Evolutionary conservation across 2,329 filamentous ascomycete genomes (phyloP).

Genomic region (Exophiala alcalophila): DNA sequence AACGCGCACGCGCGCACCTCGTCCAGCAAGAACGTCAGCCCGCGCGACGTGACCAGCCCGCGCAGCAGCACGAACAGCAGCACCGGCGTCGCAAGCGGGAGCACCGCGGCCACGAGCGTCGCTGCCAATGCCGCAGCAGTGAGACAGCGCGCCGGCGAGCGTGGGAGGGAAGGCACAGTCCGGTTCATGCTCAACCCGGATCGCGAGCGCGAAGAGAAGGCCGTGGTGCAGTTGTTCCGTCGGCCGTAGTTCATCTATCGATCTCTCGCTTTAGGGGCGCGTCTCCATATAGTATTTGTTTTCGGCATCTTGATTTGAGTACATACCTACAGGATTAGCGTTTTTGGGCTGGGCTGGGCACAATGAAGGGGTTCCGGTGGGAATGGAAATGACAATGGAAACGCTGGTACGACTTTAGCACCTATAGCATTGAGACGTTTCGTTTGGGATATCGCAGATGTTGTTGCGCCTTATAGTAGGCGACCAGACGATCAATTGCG

Average conservation of each 20-base stretch:
- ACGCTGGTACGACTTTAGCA: too few species aligned
- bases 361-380: too few species aligned
- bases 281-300: too few species aligned
- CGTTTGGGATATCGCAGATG: too few species aligned
- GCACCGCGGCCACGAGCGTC: slow-evolving; percentile 8
- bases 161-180: slow-evolving; percentile 67
- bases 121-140: slow-evolving; percentile 9
- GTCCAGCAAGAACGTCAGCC: slow-evolving; percentile 24
- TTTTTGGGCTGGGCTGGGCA: too few species aligned
- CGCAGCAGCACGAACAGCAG: slow-evolving; percentile 10
- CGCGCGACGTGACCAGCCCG: slow-evolving; percentile 23
- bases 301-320: too few species aligned
- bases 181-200: slow-evolving; percentile 85
- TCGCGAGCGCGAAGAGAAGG: slow-evolving; percentile 68
- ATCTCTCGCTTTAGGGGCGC: too few species aligned
- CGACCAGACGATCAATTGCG: too few species aligned
- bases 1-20: slow-evolving; percentile 3
- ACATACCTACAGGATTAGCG: too few species aligned
- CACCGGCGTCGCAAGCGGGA: slow-evolving; percentile 1
- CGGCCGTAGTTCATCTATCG: slow-evolving; percentile 1
- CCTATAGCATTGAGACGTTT: too few species aligned
- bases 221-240: slow-evolving; percentile 57
- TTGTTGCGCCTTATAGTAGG: too few species aligned
- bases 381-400: too few species aligned
- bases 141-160: slow-evolving; percentile 37